Evolutionary conservation across 2,329 filamentous ascomycete species (phyloP).

Genomic region (Arachnomyces sp.): DNA sequence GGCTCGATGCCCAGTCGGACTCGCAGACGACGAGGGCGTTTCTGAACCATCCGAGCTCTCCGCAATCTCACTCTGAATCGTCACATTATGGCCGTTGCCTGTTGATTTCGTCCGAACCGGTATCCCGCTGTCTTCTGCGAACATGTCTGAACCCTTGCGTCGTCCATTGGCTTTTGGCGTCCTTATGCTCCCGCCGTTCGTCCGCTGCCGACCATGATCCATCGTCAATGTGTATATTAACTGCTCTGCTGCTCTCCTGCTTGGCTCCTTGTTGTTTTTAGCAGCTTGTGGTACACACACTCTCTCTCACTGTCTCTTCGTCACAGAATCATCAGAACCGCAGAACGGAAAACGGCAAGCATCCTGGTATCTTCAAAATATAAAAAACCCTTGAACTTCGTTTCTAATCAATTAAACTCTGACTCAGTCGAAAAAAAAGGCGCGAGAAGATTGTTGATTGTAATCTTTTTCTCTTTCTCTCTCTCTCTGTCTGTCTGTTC

Average conservation of each 20-base stretch:
- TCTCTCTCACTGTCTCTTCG: background rate
- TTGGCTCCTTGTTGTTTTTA: conserved; percentile 3
- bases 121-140: conserved; percentile 16
- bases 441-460: conserved; percentile 3
- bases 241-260: conserved; percentile 5
- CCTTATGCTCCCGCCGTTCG: conserved; percentile 25
- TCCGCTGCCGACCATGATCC: conserved; percentile 17
- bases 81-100: conserved; percentile 9
- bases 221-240: conserved; percentile 14
- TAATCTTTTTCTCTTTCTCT: too few relatives aligned
- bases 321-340: background rate
- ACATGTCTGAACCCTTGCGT: conserved; percentile 22
- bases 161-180: conserved; percentile 17
- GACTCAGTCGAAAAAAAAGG: conserved; percentile 9
- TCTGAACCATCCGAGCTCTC: conserved; percentile 25
- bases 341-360: conserved; percentile 1
- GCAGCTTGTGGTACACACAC: too few relatives aligned
- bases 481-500: conserved; percentile 9
- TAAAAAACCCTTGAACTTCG: too few relatives aligned
- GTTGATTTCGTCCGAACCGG: conserved; percentile 13
- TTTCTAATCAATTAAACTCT: conserved; percentile 1
- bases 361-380: too few relatives aligned
- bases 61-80: conserved; percentile 15
- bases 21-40: conserved; percentile 19
- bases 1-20: background rate